Conservation (phyloP, 257 asterid species). For the Solanum verrucosum region DNA sequence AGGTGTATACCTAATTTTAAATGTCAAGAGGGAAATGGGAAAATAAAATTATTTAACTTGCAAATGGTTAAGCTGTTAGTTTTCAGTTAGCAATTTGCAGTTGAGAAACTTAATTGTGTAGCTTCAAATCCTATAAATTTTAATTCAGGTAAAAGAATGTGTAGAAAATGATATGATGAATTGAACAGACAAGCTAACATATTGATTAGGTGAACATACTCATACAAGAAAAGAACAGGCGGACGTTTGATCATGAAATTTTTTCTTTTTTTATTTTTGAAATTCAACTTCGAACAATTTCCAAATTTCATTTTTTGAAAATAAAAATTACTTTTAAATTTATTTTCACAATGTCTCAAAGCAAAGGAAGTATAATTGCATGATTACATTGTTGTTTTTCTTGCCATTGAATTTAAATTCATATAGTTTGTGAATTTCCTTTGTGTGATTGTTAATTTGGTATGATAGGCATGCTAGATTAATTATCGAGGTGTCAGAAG, state of each 20-base stretch:
- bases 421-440: background rate
- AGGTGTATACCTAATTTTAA: constrained; percentile 18
- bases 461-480: background rate
- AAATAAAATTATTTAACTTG: constrained; percentile 13
- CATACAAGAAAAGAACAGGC: background rate
- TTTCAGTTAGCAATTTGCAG: constrained; percentile 49
- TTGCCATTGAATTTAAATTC: background rate
- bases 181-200: background rate
- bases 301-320: no score
- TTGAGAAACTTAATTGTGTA: constrained; percentile 44
- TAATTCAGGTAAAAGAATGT: constrained; percentile 5
- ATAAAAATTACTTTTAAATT: no score
- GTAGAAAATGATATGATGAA: constrained; percentile 6
- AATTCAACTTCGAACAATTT: background rate
- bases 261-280: rapidly evolving
- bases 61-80: constrained; percentile 46
- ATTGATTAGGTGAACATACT: constrained; percentile 3
- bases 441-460: background rate
- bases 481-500: background rate
- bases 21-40: background rate
- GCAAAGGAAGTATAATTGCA: background rate
- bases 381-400: background rate
- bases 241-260: background rate
- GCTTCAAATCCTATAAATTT: constrained; percentile 4
- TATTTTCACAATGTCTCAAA: background rate